phyloP scores from a whole-genome alignment of 768 basidiomycete genomes.

The Pisolithus sp. region DNA sequence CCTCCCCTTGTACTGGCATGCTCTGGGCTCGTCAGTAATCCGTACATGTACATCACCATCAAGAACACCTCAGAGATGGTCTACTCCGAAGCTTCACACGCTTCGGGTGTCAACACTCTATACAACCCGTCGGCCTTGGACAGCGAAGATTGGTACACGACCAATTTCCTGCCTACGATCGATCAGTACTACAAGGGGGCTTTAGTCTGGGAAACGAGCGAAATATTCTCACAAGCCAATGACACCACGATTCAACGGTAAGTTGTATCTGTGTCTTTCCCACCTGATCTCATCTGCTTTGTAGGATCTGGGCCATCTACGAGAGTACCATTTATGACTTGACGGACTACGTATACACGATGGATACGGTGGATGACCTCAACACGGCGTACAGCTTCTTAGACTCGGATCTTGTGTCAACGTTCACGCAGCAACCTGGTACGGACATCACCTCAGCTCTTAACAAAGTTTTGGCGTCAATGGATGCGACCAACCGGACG shows the following conservation, averaged over 20 bases:
- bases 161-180: constrained; percentile 50
- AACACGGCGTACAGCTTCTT: constrained; percentile 47
- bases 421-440: constrained; percentile 56
- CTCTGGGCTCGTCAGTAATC: constrained; percentile 47
- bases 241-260: constrained; percentile 30
- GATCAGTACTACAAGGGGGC: constrained; percentile 53
- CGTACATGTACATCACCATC: constrained; percentile 32
- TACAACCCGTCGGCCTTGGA: constrained; percentile 31
- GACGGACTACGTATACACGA: constrained; percentile 61
- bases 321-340: constrained; percentile 54
- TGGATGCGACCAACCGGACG: constrained; percentile 34
- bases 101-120: constrained; percentile 42
- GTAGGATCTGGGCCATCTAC: constrained; percentile 55
- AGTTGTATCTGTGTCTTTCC: constrained; percentile 8
- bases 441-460: constrained; percentile 52
- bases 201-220: constrained; percentile 42
- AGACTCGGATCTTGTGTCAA: constrained; percentile 37
- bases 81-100: constrained; percentile 47
- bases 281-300: constrained; percentile 5
- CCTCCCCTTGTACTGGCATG: constrained; percentile 54
- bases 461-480: constrained; percentile 36
- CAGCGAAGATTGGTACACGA: constrained; percentile 48
- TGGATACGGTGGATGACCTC: constrained; percentile 36
- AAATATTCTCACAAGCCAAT: constrained; percentile 32
- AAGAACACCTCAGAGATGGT: constrained; percentile 42